Evolutionary conservation across 2,329 filamentous ascomycete species (phyloP), one percentile per base, ranked within the genome.

Genomic region (Grosmannia huntii): DNA sequence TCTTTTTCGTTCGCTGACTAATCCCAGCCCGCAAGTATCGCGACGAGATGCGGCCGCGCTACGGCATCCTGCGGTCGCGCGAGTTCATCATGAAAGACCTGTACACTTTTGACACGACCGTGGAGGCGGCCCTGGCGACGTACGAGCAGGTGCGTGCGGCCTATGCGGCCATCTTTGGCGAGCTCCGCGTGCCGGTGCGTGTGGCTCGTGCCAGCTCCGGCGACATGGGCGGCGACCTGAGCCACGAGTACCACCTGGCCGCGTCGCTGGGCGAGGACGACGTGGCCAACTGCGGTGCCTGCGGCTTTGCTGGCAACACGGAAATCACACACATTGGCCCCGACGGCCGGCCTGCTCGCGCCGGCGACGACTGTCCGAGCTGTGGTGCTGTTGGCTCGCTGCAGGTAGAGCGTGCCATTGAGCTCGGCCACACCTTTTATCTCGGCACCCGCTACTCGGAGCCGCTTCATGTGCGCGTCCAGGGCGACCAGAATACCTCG

Each of bases 81-180:
- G 94, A 99, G 67, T 99, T 99, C 66, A 73, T 90, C 64, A 99
- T 99, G 94, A 99, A 99, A 71, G 94, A 99, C 70, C 79, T 99
- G 1, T 99, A 99, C 69, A 96, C 91, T 0, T 99, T 99, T 67
- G 94, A 99, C 67, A 73, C 78, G 41, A 85, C 79, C 4, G 69
- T 76, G 0, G 72, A 80, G 28, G 74, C 81, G n/a, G 92, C 92
- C 1, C 74, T 91, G n/a, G 72, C 80, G 55, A 96, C 92, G 0
- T 99, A 99, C 65, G 72, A 82, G 7, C 73, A 84, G 49, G 90
- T 96, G 3, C 82, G 87, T 55, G 69, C 71, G 44, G 86, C 87
- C 1, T 99, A 99, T 68, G 77, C 76, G 14, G 78, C 78, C 21
- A 80, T 99, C 55, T 95, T 99, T 65, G 74, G 87, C 51, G 89